Conservation (phyloP, 768 basidiomycete species). For the Boletus rubropictus region DNA sequence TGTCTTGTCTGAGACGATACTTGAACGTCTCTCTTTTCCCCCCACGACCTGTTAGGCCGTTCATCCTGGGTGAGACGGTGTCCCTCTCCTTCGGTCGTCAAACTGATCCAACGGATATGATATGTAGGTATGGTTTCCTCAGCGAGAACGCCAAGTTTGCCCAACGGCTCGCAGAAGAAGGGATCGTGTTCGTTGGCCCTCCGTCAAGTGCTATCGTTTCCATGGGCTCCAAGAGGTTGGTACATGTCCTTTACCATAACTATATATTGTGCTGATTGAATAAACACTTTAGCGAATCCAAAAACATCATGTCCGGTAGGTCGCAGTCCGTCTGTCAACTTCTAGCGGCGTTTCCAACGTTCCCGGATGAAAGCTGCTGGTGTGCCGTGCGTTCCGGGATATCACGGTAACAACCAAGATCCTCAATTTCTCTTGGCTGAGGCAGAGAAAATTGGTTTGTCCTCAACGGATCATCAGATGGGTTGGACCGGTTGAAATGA, state of each 20-base stretch:
- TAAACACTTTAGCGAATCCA: slow-evolving; percentile 64
- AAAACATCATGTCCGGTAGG: slow-evolving; percentile 86
- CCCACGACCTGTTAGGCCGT: slow-evolving; percentile 55
- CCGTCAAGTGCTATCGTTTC: slow-evolving; percentile 81
- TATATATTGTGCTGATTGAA: background rate
- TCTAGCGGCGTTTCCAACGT: slow-evolving; percentile 1
- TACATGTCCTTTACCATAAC: background rate
- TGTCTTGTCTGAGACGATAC: background rate
- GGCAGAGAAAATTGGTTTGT: slow-evolving; percentile 63
- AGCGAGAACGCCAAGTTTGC: slow-evolving; percentile 89
- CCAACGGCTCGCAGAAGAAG: slow-evolving; percentile 62
- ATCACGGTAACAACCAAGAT: slow-evolving; percentile 82
- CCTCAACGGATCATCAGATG: background rate
- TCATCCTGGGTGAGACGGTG: slow-evolving; percentile 69
- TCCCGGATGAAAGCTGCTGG: slow-evolving; percentile 56
- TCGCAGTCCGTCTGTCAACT: background rate
- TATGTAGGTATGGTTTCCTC: slow-evolving; percentile 73
- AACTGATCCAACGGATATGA: background rate
- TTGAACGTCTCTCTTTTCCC: background rate
- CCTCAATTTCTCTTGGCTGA: slow-evolving; percentile 61
- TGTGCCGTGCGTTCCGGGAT: slow-evolving; percentile 92
- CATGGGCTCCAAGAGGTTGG: slow-evolving; percentile 93
- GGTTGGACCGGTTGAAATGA: background rate
- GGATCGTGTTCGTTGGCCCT: slow-evolving; percentile 88
- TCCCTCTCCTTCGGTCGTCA: background rate